Evolutionary conservation across 345 rosid species (phyloP).

Genomic region (Gossypium stocksii): DNA sequence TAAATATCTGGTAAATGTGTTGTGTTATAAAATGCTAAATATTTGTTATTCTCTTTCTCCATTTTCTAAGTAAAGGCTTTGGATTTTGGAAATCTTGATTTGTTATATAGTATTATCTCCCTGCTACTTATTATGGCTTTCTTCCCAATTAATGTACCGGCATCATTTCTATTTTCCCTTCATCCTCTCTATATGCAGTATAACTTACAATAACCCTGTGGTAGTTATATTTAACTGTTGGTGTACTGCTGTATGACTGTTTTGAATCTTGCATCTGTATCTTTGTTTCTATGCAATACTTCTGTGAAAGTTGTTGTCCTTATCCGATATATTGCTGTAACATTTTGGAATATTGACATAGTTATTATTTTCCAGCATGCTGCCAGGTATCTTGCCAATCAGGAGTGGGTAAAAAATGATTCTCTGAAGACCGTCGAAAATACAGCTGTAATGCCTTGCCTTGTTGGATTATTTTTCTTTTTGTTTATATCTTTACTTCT

Average conservation of each 20-base stretch:
- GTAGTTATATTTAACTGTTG: neutral
- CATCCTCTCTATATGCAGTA: neutral
- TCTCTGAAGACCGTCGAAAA: constrained; percentile 95
- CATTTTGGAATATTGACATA: constrained; percentile 18
- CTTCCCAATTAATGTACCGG: neutral
- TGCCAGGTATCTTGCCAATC: constrained; percentile 95
- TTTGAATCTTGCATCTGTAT: constrained; percentile 10
- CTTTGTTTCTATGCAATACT: constrained; percentile 6
- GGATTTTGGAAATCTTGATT: constrained; percentile 1
- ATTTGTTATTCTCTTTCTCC: neutral
- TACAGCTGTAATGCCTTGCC: constrained; percentile 72
- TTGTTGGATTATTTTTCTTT: constrained; percentile 13
- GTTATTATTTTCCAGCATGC: constrained; percentile 66
- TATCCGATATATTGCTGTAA: neutral
- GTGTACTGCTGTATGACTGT: neutral
- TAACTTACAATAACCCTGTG: neutral
- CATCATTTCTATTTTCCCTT: neutral
- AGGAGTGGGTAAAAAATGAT: constrained; percentile 98
- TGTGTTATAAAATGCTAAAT: neutral
- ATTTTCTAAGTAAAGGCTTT: neutral
- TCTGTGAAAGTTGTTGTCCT: constrained; percentile 4
- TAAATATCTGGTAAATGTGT: neutral
- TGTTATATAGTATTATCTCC: neutral
- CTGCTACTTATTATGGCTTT: neutral
- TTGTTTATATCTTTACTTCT: constrained; percentile 6